Base-by-base conservation (phyloP, 352 stramenopile species). In the Phytopythium oedochilum region DNA sequence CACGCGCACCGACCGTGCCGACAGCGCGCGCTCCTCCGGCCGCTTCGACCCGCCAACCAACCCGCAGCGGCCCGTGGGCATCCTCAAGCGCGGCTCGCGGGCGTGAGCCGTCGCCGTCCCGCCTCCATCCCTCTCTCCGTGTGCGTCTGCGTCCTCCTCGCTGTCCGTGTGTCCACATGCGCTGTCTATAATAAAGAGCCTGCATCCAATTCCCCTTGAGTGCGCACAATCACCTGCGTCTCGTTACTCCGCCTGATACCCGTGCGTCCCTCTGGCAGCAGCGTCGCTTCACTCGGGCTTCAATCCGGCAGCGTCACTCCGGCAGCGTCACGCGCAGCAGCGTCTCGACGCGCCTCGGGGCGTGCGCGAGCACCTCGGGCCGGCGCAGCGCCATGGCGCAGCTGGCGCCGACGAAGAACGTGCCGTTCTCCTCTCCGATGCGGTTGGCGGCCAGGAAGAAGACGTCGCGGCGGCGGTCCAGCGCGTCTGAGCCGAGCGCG, bases 391-490 rank as follows among this genome's bases (percentile, higher is more conserved):
- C 88, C 57, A 92, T 55, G 2, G 68, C 79, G 50, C 84, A 94
- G 50, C 82, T 92, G 20, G 79, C 79, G 49, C 80, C 84, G 18
- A 91, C 82, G 62, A 94, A 94, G 56, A 83, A 81, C 40, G 83
- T 91, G 32, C 84, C 84, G 26, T 88, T 87, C 44, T 94, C 84
- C 4, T 55, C 69, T 29, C 84, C 84, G 44, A 88, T 87, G 51
- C 84, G 78, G 63, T 94, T 94, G 22, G 82, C 76, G 55, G 76
- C 88, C 14, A 94, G 47, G 45, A 90, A 91, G 42, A 88, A 66
- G 57, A 83, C 91, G 44, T 86, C 76, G 2, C 56, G 26, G 42
- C 83, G 86, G 5, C n/a, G n/a, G n/a, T 55, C 5, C 50, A 83
- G 85, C n/a, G 52, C 44, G 17, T 53, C 57, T n/a, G 61, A 46